A percentile compares a stretch with the other conserved stretches of the same genome.
Evolutionary conservation across 768 basidiomycete genomes (phyloP).

Genomic region (Naganishia vaughanmartiniae): DNA sequence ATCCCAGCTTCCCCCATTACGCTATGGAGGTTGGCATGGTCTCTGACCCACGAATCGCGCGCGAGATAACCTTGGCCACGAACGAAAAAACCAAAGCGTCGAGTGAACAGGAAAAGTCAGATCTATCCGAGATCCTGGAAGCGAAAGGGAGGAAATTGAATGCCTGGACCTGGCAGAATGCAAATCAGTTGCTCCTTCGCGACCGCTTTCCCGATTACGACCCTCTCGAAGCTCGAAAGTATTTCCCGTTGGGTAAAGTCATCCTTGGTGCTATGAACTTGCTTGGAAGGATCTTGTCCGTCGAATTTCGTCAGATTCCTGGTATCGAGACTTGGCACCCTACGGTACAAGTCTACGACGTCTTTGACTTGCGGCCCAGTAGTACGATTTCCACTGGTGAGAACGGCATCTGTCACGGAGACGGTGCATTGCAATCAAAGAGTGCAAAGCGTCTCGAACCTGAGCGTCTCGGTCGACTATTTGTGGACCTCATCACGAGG

Average conservation of each 20-base stretch:
- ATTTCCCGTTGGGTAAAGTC: not conserved
- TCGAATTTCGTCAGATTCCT: not conserved
- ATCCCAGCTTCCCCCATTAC: not conserved
- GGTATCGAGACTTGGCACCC: conserved; percentile 8
- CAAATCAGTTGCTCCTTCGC: not conserved
- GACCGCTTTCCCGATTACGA: not conserved
- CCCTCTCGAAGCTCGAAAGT: not conserved
- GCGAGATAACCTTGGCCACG: not conserved
- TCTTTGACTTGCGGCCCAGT: not conserved
- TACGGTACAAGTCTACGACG: not conserved
- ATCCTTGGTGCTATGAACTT: not conserved
- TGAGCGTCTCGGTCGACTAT: not conserved
- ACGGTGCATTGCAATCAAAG: not conserved
- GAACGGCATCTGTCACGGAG: no score
- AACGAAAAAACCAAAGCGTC: not conserved
- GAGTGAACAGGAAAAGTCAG: not conserved
- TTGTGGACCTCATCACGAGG: conserved; percentile 8
- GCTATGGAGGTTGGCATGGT: not conserved
- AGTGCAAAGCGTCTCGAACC: not conserved
- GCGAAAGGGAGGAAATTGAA: not conserved
- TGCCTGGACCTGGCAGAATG: not conserved
- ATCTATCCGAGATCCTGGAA: not conserved
- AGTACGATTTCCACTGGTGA: not conserved
- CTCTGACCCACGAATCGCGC: not conserved
- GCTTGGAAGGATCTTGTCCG: not conserved